A percentile compares a stretch with the other conserved stretches of the same genome.
Evolutionary conservation across 306 rosid genomes (phyloP).

Genomic region (Cicer cuneatum): DNA sequence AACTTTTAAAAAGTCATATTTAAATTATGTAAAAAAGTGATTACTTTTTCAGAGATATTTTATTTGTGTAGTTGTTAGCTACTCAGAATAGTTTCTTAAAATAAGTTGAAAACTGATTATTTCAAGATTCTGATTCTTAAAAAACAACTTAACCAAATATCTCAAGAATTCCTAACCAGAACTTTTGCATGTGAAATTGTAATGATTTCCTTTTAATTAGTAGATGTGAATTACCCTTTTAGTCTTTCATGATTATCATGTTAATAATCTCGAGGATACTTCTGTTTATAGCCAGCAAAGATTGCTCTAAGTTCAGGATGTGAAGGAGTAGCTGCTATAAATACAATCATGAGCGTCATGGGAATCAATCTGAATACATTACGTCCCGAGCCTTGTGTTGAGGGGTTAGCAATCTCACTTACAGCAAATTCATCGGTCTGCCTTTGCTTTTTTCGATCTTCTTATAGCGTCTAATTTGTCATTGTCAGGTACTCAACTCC

Average conservation of each 20-base stretch:
- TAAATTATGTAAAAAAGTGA: neutral
- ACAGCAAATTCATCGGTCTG: slow-evolving; percentile 31
- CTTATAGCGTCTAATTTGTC: slow-evolving; percentile 34
- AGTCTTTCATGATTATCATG: slow-evolving; percentile 28
- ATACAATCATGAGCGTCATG: slow-evolving; percentile 98
- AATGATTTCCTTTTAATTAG: neutral
- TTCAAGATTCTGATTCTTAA: neutral
- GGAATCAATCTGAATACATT: slow-evolving; percentile 87
- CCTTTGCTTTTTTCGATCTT: slow-evolving; percentile 35
- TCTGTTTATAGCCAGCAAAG: slow-evolving; percentile 75
- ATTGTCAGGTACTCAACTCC: slow-evolving; percentile 93
- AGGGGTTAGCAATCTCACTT: slow-evolving; percentile 71
- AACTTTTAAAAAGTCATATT: neutral
- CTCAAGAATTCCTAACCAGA: neutral
- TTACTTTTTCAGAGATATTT: neutral
- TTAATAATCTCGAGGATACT: slow-evolving; percentile 33
- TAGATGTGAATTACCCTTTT: neutral
- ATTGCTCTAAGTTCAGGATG: slow-evolving; percentile 84
- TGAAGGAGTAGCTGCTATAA: slow-evolving; percentile 90
- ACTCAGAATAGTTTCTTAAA: neutral
- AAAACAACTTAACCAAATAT: neutral
- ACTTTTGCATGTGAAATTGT: slow-evolving; percentile 2
- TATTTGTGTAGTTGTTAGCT: neutral
- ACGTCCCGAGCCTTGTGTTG: slow-evolving; percentile 98
- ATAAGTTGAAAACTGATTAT: neutral